Evolutionary conservation across 352 stramenopile genomes (phyloP).

Genomic region (Thraustochytrium sp.): DNA sequence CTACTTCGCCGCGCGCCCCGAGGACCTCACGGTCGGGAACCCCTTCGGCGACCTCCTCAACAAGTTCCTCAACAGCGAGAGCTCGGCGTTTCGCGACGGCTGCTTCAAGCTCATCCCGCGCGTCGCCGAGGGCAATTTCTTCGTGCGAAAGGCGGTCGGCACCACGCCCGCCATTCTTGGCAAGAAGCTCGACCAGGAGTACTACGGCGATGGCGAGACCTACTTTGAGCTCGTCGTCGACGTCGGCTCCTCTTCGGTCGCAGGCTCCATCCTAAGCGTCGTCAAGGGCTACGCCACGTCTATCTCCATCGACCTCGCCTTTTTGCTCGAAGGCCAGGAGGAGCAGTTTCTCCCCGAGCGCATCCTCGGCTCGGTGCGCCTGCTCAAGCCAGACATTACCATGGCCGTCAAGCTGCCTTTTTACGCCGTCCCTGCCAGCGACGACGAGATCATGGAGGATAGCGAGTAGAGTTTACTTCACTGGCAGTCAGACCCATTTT

Average conservation of each 20-base stretch:
- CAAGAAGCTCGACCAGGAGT: conserved; percentile 77
- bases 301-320: conserved; percentile 76
- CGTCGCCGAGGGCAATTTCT: conserved; percentile 75
- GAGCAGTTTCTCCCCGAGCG: conserved; percentile 69
- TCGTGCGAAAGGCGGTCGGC: conserved; percentile 72
- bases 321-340: conserved; percentile 71
- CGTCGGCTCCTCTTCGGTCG: conserved; percentile 71
- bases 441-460: background rate
- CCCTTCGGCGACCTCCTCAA: conserved; percentile 77
- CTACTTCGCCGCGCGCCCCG: conserved; percentile 56
- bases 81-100: conserved; percentile 73
- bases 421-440: background rate
- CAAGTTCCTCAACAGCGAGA: conserved; percentile 70
- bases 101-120: conserved; percentile 79
- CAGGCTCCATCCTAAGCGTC: conserved; percentile 63
- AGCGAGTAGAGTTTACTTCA: background rate
- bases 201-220: conserved; percentile 75
- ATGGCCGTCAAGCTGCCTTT: conserved; percentile 29
- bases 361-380: conserved; percentile 50
- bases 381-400: conserved; percentile 20
- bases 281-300: conserved; percentile 78
- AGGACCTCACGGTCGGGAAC: conserved; percentile 47
- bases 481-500: background rate
- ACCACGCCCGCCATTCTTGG: conserved; percentile 73
- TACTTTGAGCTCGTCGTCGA: conserved; percentile 81